Percentiles rank a stretch among this genome's conserved stretches.
Evolutionary conservation across 768 basidiomycete genomes (phyloP).

Genomic region (Mycena alexandri): DNA sequence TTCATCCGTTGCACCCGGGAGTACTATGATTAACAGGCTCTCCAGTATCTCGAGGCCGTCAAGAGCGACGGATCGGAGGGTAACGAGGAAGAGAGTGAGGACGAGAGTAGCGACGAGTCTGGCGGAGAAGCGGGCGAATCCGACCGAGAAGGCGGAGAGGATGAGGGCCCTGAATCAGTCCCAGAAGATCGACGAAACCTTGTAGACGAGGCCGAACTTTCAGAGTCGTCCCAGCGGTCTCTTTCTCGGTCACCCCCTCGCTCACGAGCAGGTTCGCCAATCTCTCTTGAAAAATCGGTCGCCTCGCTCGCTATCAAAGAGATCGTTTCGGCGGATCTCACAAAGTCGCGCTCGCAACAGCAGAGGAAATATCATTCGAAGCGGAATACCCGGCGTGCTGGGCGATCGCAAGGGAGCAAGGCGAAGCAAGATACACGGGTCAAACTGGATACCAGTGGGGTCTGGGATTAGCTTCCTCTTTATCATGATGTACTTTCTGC

Average conservation of each 20-base stretch:
- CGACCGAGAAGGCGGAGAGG: slow-evolving; percentile 20
- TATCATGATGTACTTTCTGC: background rate
- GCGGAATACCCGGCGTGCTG: slow-evolving; percentile 70
- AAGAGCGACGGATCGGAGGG: slow-evolving; percentile 52
- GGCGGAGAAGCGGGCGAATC: slow-evolving; percentile 41
- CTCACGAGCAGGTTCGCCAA: slow-evolving; percentile 61
- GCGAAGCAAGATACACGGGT: slow-evolving; percentile 83
- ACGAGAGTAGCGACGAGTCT: slow-evolving; percentile 49
- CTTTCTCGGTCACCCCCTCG: slow-evolving; percentile 66
- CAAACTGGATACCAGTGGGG: slow-evolving; percentile 67
- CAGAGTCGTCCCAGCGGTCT: slow-evolving; percentile 44
- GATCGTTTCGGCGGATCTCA: slow-evolving; percentile 73
- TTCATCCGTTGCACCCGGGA: slow-evolving; percentile 23
- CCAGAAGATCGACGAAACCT: slow-evolving; percentile 13
- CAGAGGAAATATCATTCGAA: slow-evolving; percentile 86
- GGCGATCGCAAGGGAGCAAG: slow-evolving; percentile 85
- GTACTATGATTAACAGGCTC: slow-evolving; percentile 33
- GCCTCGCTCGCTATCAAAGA: slow-evolving; percentile 64
- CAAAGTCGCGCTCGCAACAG: slow-evolving; percentile 69
- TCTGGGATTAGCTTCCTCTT: slow-evolving; percentile 65
- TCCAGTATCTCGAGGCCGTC: slow-evolving; percentile 77
- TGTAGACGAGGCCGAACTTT: slow-evolving; percentile 45
- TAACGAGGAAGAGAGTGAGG: slow-evolving; percentile 54
- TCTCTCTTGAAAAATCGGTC: slow-evolving; percentile 54
- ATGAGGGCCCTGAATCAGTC: slow-evolving; percentile 18